Conservation (phyloP, 768 basidiomycete species). For the Paxillus involutus region DNA sequence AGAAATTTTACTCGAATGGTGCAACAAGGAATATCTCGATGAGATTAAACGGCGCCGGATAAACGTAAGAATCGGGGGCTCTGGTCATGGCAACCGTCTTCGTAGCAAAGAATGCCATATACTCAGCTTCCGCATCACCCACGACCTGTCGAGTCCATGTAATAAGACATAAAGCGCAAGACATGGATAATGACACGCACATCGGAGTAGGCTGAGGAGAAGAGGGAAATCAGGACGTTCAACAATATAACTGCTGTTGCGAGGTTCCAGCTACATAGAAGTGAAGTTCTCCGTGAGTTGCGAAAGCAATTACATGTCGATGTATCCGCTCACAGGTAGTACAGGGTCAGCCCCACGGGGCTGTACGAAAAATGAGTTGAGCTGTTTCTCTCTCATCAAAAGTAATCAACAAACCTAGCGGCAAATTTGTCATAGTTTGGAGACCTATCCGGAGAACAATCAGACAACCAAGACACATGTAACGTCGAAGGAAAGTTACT, state of each 20-base stretch:
- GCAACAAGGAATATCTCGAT: conserved; percentile 78
- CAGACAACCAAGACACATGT: background rate
- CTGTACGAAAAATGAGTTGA: conserved; percentile 27
- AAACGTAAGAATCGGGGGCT: conserved; percentile 78
- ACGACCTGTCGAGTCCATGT: conserved; percentile 54
- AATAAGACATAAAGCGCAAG: background rate
- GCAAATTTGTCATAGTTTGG: conserved; percentile 66
- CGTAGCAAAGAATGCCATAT: conserved; percentile 84
- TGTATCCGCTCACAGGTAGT: conserved; percentile 67
- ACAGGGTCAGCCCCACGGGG: conserved; percentile 63
- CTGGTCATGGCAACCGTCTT: conserved; percentile 86
- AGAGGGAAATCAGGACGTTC: conserved; percentile 94
- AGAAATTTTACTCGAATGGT: conserved; percentile 74
- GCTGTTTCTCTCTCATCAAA: background rate
- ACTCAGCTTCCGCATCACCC: conserved; percentile 86
- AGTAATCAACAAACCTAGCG: conserved; percentile 36
- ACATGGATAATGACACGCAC: conserved; percentile 39
- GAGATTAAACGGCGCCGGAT: conserved; percentile 92
- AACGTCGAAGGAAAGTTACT: conserved; percentile 41
- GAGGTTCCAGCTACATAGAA: conserved; percentile 68
- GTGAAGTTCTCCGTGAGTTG: conserved; percentile 1
- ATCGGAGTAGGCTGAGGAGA: conserved; percentile 89
- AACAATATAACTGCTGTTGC: conserved; percentile 81
- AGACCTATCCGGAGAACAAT: conserved; percentile 38
- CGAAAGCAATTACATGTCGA: background rate